Evolutionary conservation across 1,284 basidiomycete species (phyloP).

Genomic region (Singerocomus rubriflavus): DNA sequence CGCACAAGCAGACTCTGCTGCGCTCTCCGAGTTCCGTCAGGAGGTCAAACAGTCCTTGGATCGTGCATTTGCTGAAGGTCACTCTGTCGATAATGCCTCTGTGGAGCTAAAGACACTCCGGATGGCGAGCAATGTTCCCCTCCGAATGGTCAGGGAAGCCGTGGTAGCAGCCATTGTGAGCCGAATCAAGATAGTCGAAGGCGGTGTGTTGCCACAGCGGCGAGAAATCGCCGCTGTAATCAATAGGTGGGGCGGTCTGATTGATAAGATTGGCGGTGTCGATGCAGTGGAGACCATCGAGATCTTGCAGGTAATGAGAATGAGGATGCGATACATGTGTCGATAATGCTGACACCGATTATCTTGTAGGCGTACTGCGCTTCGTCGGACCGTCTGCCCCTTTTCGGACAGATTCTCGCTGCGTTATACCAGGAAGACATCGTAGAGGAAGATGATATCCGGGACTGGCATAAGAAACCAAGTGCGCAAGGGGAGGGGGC

Average conservation of each 20-base stretch:
- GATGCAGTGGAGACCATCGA: slow-evolving; percentile 72
- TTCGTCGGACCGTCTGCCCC: slow-evolving; percentile 51
- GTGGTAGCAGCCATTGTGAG: slow-evolving; percentile 75
- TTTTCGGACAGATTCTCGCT: slow-evolving; percentile 75
- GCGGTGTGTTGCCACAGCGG: slow-evolving; percentile 52
- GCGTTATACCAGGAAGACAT: slow-evolving; percentile 74
- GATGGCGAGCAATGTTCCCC: slow-evolving; percentile 89
- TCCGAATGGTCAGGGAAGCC: slow-evolving; percentile 73
- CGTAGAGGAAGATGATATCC: slow-evolving; percentile 77
- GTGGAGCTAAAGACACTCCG: slow-evolving; percentile 92
- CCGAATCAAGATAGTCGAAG: slow-evolving; percentile 56
- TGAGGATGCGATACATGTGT: background rate
- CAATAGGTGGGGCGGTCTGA: slow-evolving; percentile 67
- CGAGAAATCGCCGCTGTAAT: slow-evolving; percentile 58
- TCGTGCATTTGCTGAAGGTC: slow-evolving; percentile 86
- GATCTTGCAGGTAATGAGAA: slow-evolving; percentile 61
- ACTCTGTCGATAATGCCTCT: slow-evolving; percentile 87
- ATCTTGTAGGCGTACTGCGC: slow-evolving; percentile 57
- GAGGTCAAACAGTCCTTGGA: slow-evolving; percentile 83
- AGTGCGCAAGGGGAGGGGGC: slow-evolving; percentile 48
- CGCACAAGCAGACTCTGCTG: slow-evolving; percentile 41
- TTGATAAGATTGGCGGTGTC: slow-evolving; percentile 72
- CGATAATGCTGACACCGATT: slow-evolving; percentile 6
- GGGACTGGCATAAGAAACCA: slow-evolving; percentile 60
- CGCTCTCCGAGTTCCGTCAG: slow-evolving; percentile 67